These are phyloP conservation scores for Mycosphaerelloides madeirae DNA, from an alignment of 2,329 filamentous ascomycete species.

Conservation along the genomic window DNA sequence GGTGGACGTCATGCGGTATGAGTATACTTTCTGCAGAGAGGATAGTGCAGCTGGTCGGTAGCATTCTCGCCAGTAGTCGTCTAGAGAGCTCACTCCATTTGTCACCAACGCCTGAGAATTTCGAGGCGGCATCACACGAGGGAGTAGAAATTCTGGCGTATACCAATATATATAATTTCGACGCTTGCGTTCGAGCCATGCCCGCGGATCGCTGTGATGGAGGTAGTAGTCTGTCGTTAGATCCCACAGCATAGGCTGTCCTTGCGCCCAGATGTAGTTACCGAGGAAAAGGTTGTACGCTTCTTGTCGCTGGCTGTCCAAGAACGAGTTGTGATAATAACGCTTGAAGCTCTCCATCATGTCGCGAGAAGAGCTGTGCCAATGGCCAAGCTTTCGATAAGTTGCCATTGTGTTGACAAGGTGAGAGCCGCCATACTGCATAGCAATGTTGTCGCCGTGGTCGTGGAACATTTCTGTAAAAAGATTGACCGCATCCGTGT, in stretches of 20 bases:
- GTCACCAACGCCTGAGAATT: slow-evolving; percentile 4
- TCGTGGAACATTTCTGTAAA: slow-evolving; percentile 98
- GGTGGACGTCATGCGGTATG: slow-evolving; percentile 82
- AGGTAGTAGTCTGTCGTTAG: slow-evolving; percentile 92
- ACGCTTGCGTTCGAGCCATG: slow-evolving; percentile 60
- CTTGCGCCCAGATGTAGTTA: slow-evolving; percentile 84
- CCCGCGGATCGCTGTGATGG: slow-evolving; percentile 78
- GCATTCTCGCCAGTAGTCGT: slow-evolving; percentile 97
- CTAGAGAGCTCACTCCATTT: slow-evolving; percentile 56
- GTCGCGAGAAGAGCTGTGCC: slow-evolving; percentile 93
- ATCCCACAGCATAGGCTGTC: slow-evolving; percentile 95
- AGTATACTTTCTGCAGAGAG: slow-evolving; percentile 86
- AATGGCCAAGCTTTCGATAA: slow-evolving; percentile 97
- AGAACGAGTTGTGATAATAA: slow-evolving; percentile 97
- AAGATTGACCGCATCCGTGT: slow-evolving; percentile 90
- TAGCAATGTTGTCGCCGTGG: slow-evolving; percentile 94
- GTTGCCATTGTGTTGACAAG: slow-evolving; percentile 99
- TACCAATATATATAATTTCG: slow-evolving; percentile 84
- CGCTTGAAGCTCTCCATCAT: slow-evolving; percentile 99
- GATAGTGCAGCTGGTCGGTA: slow-evolving; percentile 85
- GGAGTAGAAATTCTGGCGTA: slow-evolving; percentile 65
- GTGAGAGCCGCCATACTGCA: slow-evolving; percentile 96
- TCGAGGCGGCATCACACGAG: slow-evolving; percentile 53
- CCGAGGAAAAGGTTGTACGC: slow-evolving; percentile 96
- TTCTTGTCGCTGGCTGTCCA: slow-evolving; percentile 96